A percentile compares a stretch with the other conserved stretches of the same genome.
phyloP scores from a whole-genome alignment of 306 rosid species.

The Cucurbita maxima region DNA sequence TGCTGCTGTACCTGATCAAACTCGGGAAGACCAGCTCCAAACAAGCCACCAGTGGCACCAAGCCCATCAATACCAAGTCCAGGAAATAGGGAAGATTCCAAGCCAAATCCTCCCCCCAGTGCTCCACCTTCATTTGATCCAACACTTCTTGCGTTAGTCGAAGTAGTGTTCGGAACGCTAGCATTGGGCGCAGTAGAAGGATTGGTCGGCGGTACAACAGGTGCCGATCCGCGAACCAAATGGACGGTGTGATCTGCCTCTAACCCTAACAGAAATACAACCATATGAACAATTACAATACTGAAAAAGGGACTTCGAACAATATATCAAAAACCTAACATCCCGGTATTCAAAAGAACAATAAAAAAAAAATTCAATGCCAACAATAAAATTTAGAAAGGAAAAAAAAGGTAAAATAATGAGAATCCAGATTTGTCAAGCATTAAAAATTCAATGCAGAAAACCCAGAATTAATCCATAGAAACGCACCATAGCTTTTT shows the following conservation, averaged over 20 bases:
- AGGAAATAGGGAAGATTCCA: conserved; percentile 48
- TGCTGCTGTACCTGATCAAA: conserved; percentile 78
- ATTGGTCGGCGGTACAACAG: conserved; percentile 21
- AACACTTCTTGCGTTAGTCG: conserved; percentile 28
- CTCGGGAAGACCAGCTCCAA: conserved; percentile 52
- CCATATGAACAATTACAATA: neutral
- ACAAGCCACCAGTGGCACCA: conserved; percentile 45
- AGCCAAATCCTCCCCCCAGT: conserved; percentile 44
- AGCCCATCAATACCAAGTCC: conserved; percentile 43
- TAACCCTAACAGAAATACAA: conserved; percentile 32
- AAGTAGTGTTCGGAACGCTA: conserved; percentile 26
- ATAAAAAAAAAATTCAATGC: neutral
- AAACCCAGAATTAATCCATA: neutral
- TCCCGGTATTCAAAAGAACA: neutral
- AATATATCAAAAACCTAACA: neutral
- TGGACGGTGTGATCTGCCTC: conserved; percentile 78
- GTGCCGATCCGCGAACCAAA: conserved; percentile 65
- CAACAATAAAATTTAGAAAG: neutral
- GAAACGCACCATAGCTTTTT: conserved; percentile 45
- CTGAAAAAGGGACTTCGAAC: neutral
- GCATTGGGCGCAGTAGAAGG: conserved; percentile 32
- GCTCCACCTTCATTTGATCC: conserved; percentile 43
- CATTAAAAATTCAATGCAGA: neutral
- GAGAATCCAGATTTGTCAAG: neutral
- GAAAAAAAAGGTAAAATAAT: neutral